Evolutionary conservation across 768 basidiomycete genomes (phyloP).

Genomic region (Cyathus striatus): DNA sequence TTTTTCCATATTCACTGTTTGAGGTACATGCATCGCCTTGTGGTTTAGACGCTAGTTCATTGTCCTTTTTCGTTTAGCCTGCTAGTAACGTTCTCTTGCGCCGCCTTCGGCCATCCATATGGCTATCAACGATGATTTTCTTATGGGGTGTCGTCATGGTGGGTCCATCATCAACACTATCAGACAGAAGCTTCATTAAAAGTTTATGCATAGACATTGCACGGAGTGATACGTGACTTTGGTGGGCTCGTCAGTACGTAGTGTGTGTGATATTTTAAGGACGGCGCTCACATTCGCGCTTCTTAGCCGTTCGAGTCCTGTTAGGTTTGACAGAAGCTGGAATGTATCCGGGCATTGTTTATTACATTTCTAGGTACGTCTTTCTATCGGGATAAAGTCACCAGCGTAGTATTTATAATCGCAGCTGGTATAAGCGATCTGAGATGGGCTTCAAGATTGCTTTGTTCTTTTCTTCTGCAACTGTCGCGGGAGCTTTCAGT

Average conservation of each 20-base stretch:
- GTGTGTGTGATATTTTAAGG: background rate
- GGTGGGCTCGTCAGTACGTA: slow-evolving; percentile 54
- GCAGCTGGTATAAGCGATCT: slow-evolving; percentile 77
- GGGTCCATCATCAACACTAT: slow-evolving; percentile 3
- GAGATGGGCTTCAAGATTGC: slow-evolving; percentile 72
- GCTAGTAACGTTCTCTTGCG: slow-evolving; percentile 59
- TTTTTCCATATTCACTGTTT: slow-evolving; percentile 67
- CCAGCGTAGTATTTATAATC: background rate
- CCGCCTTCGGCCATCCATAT: slow-evolving; percentile 59
- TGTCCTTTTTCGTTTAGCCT: slow-evolving; percentile 31
- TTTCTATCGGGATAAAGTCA: background rate
- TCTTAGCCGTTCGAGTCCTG: slow-evolving; percentile 51
- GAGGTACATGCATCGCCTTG: slow-evolving; percentile 46
- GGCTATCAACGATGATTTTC: slow-evolving; percentile 49
- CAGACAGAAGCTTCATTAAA: background rate
- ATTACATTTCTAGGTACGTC: slow-evolving; percentile 53
- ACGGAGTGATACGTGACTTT: slow-evolving; percentile 58
- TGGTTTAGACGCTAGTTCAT: too few species aligned
- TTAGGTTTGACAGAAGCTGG: slow-evolving; percentile 63
- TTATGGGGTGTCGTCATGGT: slow-evolving; percentile 48
- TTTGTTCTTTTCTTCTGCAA: slow-evolving; percentile 77
- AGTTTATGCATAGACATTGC: slow-evolving; percentile 43
- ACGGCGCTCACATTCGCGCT: background rate
- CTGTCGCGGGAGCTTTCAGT: slow-evolving; percentile 76
- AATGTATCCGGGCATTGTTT: slow-evolving; percentile 53